A percentile compares a stretch with the other conserved stretches of the same genome.
These are phyloP conservation scores for Penicillium sp. DNA, from an alignment of 2,329 filamentous ascomycete species.

Conservation along the genomic window DNA sequence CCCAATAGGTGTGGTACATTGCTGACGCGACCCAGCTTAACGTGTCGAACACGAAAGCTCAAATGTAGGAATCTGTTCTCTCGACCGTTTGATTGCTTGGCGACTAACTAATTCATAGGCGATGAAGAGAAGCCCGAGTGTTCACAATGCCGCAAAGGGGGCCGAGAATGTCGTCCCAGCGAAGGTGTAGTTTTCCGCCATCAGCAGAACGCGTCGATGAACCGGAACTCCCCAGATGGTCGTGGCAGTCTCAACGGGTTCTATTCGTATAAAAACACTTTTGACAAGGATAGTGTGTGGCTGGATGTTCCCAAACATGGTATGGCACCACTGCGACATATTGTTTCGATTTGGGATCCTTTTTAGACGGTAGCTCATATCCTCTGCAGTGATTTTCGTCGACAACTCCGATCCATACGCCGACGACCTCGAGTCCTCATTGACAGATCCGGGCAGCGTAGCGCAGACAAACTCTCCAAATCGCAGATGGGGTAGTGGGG, in stretches of 20 bases:
- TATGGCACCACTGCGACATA: conserved; percentile 23
- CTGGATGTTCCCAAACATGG: conserved; percentile 53
- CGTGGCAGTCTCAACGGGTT: conserved; percentile 49
- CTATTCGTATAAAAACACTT: conserved; percentile 59
- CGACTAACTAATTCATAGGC: conserved; percentile 18
- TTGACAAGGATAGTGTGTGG: conserved; percentile 54
- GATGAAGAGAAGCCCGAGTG: conserved; percentile 55
- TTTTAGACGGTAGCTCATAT: not conserved
- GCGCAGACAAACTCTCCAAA: conserved; percentile 23
- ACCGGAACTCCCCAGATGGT: conserved; percentile 36
- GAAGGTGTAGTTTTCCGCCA: conserved; percentile 59
- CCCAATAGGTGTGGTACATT: not conserved
- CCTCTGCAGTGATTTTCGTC: conserved; percentile 49
- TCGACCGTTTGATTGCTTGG: not conserved
- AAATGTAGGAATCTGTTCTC: conserved; percentile 42
- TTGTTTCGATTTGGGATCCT: not conserved
- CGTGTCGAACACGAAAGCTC: conserved; percentile 53
- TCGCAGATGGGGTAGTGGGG: conserved; percentile 28
- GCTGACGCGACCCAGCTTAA: conserved; percentile 34
- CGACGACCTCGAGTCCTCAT: conserved; percentile 39
- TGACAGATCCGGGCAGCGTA: conserved; percentile 27
- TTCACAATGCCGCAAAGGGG: conserved; percentile 53
- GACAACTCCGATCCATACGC: conserved; percentile 55
- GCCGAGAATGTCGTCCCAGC: conserved; percentile 52
- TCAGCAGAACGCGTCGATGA: conserved; percentile 62